Percentiles rank a stretch among this genome's conserved stretches.
phyloP scores from a whole-genome alignment of 2,329 filamentous ascomycete genomes.

The Helotiales sp. region DNA sequence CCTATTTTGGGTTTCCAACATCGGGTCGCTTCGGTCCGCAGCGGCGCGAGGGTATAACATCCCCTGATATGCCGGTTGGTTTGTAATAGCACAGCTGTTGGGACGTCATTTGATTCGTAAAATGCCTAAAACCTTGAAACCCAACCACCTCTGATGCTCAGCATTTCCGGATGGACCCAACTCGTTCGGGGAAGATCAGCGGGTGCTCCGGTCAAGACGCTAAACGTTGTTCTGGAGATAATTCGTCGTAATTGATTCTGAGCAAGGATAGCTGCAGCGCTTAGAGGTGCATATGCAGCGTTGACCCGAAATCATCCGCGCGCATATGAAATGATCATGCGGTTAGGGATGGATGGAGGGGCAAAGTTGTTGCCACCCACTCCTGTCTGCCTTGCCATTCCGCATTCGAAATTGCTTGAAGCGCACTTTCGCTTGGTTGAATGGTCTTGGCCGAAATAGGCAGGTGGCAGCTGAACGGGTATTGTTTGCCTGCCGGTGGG shows the following conservation, averaged over 20 bases:
- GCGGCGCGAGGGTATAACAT: background rate
- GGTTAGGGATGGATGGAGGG: background rate
- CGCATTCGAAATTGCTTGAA: conserved; percentile 4
- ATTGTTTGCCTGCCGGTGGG: background rate
- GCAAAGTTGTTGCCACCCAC: conserved; percentile 1
- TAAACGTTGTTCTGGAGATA: background rate
- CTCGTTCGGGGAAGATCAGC: background rate
- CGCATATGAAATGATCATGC: conserved; percentile 8
- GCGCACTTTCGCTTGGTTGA: conserved; percentile 8
- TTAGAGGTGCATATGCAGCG: conserved; percentile 19
- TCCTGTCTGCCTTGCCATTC: background rate
- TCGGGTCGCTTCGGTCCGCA: background rate
- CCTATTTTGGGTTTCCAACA: no score
- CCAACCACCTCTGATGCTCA: background rate
- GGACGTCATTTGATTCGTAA: background rate
- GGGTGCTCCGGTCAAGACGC: background rate
- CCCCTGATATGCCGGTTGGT: background rate
- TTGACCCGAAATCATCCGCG: conserved; percentile 6
- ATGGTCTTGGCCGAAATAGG: background rate
- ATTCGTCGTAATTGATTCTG: background rate
- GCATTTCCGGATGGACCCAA: background rate
- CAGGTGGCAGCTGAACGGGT: background rate
- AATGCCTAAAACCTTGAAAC: background rate
- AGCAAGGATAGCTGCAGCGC: conserved; percentile 7
- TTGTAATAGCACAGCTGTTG: background rate